A percentile compares a stretch with the other conserved stretches of the same genome.
Conservation (phyloP, 768 basidiomycete species). For the Sporobolomyces pararoseus region DNA sequence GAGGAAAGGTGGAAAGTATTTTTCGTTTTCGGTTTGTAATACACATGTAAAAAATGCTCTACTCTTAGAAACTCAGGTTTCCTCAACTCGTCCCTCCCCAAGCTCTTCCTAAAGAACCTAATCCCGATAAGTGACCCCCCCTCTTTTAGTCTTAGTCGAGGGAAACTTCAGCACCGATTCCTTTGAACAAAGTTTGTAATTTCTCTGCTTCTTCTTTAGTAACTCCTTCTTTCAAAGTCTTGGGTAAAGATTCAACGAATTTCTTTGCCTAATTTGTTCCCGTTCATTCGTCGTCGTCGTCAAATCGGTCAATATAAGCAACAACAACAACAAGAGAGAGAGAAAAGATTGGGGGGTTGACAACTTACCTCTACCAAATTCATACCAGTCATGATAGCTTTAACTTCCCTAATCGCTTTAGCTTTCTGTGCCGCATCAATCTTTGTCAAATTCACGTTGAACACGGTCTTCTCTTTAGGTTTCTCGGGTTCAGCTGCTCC, state of each 20-base stretch:
- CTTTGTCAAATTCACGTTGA: slow-evolving; percentile 89
- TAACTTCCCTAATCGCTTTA: slow-evolving; percentile 96
- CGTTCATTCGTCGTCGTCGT: neutral
- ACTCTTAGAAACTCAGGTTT: too few relatives aligned
- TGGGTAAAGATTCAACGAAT: slow-evolving; percentile 91
- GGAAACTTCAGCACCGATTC: slow-evolving; percentile 77
- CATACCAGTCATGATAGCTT: slow-evolving; percentile 88
- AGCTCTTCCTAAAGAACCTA: too few relatives aligned
- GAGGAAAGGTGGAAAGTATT: too few relatives aligned
- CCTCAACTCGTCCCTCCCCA: too few relatives aligned
- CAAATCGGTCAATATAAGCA: neutral
- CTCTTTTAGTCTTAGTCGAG: slow-evolving; percentile 58
- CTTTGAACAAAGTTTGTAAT: slow-evolving; percentile 82
- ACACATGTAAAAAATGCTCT: too few relatives aligned
- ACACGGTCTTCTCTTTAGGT: slow-evolving; percentile 97
- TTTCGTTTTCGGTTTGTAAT: too few relatives aligned
- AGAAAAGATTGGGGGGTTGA: slow-evolving; percentile 35
- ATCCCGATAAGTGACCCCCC: too few relatives aligned
- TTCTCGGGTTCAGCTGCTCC: slow-evolving; percentile 61
- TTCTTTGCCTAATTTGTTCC: slow-evolving; percentile 77
- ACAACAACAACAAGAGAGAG: neutral
- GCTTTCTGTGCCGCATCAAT: slow-evolving; percentile 89
- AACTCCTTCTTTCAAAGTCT: slow-evolving; percentile 87
- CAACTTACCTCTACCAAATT: slow-evolving; percentile 86
- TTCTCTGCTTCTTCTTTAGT: slow-evolving; percentile 98